Conservation (phyloP, 257 asterid genomes). For the Ophiorrhiza pumila region DNA sequence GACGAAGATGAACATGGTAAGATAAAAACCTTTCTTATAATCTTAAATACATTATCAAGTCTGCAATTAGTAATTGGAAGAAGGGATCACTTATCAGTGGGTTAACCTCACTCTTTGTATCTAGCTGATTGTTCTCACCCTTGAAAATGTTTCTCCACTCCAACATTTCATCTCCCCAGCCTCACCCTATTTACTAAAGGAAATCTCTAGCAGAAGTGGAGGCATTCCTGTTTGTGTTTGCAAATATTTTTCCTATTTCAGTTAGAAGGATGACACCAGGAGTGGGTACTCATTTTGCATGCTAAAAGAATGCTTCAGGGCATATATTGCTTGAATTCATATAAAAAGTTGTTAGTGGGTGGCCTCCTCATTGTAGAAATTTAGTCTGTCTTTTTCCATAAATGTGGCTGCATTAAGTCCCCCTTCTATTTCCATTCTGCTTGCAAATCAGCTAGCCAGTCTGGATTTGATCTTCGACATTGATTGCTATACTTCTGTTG, state of each 20-base stretch:
- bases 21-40: conserved; percentile 20
- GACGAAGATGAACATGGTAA: conserved; percentile 81
- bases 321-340: not conserved
- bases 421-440: not conserved
- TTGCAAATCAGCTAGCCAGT: not conserved
- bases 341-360: not conserved
- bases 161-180: not conserved
- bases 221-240: not conserved
- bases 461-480: not conserved
- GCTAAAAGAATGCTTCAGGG: too few relatives aligned
- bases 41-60: not conserved
- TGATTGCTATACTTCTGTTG: not conserved
- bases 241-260: not conserved
- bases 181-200: not conserved
- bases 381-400: too few relatives aligned
- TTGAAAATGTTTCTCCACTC: not conserved
- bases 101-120: not conserved
- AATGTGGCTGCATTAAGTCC: too few relatives aligned
- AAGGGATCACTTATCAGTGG: not conserved
- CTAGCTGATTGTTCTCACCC: not conserved
- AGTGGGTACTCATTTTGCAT: not conserved
- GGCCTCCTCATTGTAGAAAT: not conserved
- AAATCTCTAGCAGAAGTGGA: not conserved
- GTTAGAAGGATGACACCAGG: not conserved
- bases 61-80: not conserved